phyloP scores from a whole-genome alignment of 2,329 filamentous ascomycete species.

The Thielaviopsis euricoi region DNA sequence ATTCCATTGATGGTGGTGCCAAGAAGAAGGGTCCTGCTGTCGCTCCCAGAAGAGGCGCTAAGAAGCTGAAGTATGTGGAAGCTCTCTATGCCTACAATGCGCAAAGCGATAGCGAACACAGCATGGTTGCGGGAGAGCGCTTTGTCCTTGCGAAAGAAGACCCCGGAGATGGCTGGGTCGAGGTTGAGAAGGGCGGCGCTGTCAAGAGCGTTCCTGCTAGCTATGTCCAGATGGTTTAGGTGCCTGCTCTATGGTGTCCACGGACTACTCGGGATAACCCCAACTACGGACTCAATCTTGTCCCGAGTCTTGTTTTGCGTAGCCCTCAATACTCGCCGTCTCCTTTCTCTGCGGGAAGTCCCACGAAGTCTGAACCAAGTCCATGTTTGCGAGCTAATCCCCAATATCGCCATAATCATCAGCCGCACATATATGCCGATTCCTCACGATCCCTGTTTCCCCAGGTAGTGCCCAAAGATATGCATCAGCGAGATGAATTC shows the following conservation, averaged over 20 bases:
- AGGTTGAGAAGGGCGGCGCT: conserved; percentile 80
- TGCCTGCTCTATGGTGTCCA: conserved; percentile 10
- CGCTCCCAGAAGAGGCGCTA: conserved; percentile 75
- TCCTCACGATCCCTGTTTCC: neutral
- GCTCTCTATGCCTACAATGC: conserved; percentile 86
- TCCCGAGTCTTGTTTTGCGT: conserved; percentile 4
- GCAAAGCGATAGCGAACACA: conserved; percentile 72
- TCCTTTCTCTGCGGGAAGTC: neutral
- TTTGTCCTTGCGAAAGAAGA: conserved; percentile 84
- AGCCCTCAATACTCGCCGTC: conserved; percentile 1
- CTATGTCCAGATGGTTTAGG: conserved; percentile 65
- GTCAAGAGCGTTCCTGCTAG: conserved; percentile 86
- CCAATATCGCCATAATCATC: neutral
- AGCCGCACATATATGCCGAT: neutral
- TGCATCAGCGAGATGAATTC: neutral
- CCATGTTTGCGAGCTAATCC: neutral
- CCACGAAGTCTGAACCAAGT: neutral
- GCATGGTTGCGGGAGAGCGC: conserved; percentile 76
- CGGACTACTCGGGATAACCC: conserved; percentile 1
- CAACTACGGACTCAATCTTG: neutral
- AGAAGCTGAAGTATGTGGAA: conserved; percentile 86
- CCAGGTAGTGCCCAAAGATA: neutral
- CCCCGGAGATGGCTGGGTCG: conserved; percentile 85
- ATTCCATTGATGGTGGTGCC: conserved; percentile 35
- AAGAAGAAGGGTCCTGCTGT: conserved; percentile 90